phyloP scores from a whole-genome alignment of 805 yeast genomes.

The Saccharomycopsis lassenensis region DNA sequence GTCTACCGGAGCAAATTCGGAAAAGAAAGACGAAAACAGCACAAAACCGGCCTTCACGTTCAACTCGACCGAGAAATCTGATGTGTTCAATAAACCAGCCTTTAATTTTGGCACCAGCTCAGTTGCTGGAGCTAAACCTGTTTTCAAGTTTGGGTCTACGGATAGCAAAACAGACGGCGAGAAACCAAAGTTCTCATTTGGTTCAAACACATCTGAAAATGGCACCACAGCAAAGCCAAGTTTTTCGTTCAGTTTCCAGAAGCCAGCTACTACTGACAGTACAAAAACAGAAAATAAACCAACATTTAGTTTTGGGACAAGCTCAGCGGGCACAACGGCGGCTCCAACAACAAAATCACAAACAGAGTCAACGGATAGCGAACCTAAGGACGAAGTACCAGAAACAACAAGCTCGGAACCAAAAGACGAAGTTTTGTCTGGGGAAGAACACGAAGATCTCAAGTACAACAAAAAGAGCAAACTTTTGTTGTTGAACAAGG shows the following conservation, averaged over 20 bases:
- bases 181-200: background rate
- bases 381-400: background rate
- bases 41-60: too few relatives aligned
- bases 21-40: slow-evolving; percentile 5
- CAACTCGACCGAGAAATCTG: too few relatives aligned
- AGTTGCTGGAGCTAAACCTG: background rate
- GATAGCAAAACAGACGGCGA: background rate
- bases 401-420: slow-evolving; percentile 1
- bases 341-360: background rate
- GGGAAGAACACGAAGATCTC: slow-evolving; percentile 16
- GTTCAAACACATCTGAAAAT: background rate
- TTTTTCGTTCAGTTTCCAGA: background rate
- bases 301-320: slow-evolving; percentile 1
- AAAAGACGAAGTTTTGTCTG: slow-evolving; percentile 10
- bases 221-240: background rate
- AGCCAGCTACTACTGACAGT: background rate
- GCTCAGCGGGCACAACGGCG: background rate
- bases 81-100: slow-evolving; percentile 11
- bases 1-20: slow-evolving; percentile 6
- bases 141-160: background rate
- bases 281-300: background rate
- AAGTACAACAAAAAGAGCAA: slow-evolving; percentile 12
- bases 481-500: slow-evolving; percentile 8
- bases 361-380: background rate
- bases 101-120: slow-evolving; percentile 8